Conservation (phyloP, 371 early-diverging fungal species). For the Lichtheimia corymbifera region DNA sequence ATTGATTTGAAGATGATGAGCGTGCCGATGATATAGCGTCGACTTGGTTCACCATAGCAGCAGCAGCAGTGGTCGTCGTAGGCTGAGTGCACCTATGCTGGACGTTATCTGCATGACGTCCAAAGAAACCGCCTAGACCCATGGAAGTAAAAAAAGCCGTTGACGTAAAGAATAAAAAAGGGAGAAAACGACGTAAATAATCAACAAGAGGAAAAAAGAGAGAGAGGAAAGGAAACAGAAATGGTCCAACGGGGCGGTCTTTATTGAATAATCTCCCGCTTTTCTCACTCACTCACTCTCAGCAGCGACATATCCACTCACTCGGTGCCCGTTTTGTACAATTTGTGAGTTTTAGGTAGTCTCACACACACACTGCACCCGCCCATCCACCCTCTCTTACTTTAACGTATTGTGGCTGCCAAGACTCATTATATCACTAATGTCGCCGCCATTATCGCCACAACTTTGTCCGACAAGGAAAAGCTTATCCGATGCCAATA, state of each 20-base stretch:
- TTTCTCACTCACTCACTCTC: no score
- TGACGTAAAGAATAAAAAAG: no score
- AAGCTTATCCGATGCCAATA: no score
- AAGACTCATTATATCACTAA: no score
- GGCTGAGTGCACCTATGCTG: neutral
- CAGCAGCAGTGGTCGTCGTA: neutral
- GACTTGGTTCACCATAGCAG: neutral
- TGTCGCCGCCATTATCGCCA: no score
- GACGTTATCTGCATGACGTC: neutral
- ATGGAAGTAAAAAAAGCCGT: no score
- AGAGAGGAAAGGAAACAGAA: neutral
- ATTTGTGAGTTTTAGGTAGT: neutral
- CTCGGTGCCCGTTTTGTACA: neutral
- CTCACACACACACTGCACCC: neutral
- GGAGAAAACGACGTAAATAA: neutral
- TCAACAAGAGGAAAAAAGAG: neutral
- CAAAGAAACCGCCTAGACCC: neutral
- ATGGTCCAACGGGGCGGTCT: neutral
- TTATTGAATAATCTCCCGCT: neutral
- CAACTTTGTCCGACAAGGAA: no score
- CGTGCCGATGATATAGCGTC: neutral
- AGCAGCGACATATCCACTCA: no score
- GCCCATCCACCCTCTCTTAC: no score
- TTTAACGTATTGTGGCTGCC: no score
- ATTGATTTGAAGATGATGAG: constrained; percentile 1